Base-by-base conservation (phyloP, 768 basidiomycete genomes). In the Dentipellis sp. region DNA sequence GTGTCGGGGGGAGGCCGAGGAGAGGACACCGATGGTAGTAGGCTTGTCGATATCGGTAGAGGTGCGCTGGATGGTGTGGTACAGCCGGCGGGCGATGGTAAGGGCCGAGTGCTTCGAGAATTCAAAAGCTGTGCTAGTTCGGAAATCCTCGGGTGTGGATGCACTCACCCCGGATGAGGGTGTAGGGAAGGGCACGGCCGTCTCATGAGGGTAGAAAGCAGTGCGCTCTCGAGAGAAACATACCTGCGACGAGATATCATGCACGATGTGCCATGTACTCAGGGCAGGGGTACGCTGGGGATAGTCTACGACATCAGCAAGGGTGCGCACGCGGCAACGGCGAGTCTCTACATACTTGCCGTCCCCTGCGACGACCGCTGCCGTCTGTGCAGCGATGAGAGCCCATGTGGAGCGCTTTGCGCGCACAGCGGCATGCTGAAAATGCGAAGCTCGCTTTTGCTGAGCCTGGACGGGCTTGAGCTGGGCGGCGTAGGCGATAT, bases 341-440 rank as follows among this genome's bases (percentile, higher is more conserved):
- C 60, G 58, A 39, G 57, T 61, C 57, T 61, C 60, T 10, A 61
- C 54, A 47, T 61, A 61, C 60, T 58, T 61, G 60, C 60, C 60
- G 50, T 61, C 55, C 17, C 58, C 60, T 12, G 56, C 29, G 14
- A 61, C 60, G 17, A 59, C 45, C 17, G 16, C 51, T n/a, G 49
- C 55, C n/a, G 60, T 61, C 53, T 61, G 60, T 51, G 59, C 47
- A 10, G 60, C 55, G 11, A 59, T 60, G 10, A 55, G 23, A 14
- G 59, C 57, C 59, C 59, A 60, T 29, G 50, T 54, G 3, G 59
- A 19, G 49, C 54, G 48, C 42, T 60, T 60, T 14, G 57, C 47
- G 37, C 59, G 59, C 36, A 54, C 50, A n/a, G 59, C 59, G n/a
- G 57, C 54, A 19, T 54, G 57, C 10, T 52, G 56, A 4, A 58